Conservation (phyloP, 345 rosid genomes). For the Laguncularia racemosa region DNA sequence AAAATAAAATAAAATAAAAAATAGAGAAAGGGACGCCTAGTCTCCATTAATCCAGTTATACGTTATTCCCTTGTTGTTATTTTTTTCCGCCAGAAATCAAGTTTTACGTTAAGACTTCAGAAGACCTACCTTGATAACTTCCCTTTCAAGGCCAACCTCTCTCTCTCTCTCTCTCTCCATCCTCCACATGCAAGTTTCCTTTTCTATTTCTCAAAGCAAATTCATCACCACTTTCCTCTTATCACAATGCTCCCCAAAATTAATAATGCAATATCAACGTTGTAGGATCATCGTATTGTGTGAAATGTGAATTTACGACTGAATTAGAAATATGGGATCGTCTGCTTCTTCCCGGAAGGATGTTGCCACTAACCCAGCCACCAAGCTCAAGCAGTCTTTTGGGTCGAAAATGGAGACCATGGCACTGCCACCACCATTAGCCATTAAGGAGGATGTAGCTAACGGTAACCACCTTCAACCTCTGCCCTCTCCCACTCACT, state of each 20-base stretch:
- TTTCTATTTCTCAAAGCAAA: too few species aligned
- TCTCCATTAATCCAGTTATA: background rate
- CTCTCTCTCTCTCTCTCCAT: conserved; percentile 4
- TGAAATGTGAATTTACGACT: background rate
- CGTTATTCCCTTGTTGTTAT: background rate
- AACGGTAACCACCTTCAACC: too few species aligned
- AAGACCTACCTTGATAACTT: background rate
- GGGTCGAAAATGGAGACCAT: too few species aligned
- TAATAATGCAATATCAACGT: too few species aligned
- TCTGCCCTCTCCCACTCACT: too few species aligned
- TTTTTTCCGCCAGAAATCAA: background rate
- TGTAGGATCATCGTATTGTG: too few species aligned
- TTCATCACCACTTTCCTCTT: too few species aligned
- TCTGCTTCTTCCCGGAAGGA: background rate
- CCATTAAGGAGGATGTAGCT: too few species aligned
- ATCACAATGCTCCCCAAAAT: too few species aligned
- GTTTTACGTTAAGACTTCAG: too few species aligned
- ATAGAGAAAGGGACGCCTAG: background rate
- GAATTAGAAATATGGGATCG: conserved; percentile 3
- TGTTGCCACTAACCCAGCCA: background rate
- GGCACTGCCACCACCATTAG: too few species aligned
- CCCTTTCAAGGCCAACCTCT: conserved; percentile 11
- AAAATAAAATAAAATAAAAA: background rate
- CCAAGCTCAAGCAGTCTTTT: too few species aligned
- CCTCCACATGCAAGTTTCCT: conserved; percentile 3